Evolutionary conservation across 2,329 filamentous ascomycete species (phyloP), one percentile per base, ranked within the genome.

Genomic region (Phialophora macrospora): DNA sequence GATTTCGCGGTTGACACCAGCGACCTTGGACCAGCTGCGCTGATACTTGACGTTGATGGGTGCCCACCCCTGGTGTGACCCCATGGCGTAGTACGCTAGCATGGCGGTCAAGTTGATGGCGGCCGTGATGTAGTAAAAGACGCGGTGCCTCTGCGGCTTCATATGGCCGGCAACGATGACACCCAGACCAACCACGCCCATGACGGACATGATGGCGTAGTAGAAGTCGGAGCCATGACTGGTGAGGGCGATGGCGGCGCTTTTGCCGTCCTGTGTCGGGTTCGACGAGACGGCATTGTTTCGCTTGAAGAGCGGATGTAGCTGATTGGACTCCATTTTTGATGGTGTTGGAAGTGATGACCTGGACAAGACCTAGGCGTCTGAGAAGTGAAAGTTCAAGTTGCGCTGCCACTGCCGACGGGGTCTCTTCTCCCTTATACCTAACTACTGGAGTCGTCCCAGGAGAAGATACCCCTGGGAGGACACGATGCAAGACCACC

Each of bases 61-160:
- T 1, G 83, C 82, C 75, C 84, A 87, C 26, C 87, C 87, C 0
- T 90, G 78, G 71, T 88, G 86, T 5, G 86, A 84, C 17, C 81
- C 87, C 86, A 90, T 88, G 68, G 83, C 80, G 77, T 86, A 90
- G 77, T 89, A 89, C n/a, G 86, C 82, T 67, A 89, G 85, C 46
- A 82, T 79, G 17, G 70, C 70, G 12, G 69, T 63, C 22, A 72
- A 64, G 48, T 60, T 65, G 57, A 69, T 64, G 11, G 59, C 56
- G n/a, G 65, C 65, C 9, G 59, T 49, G 26, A 67, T 65, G 66
- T 71, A 70, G 44, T 62, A 63, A 58, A 66, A 69, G 54, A 72
- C 58, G 7, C 68, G 59, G 38, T 66, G 41, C 22, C 41, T 32
- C 17, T 34, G 34, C 8, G 66, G 61, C 38, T 68, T 67, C 44